These are phyloP conservation scores for Tetraselmis chui DNA, from an alignment of 139 green algal genomes.

Conservation along the genomic window DNA sequence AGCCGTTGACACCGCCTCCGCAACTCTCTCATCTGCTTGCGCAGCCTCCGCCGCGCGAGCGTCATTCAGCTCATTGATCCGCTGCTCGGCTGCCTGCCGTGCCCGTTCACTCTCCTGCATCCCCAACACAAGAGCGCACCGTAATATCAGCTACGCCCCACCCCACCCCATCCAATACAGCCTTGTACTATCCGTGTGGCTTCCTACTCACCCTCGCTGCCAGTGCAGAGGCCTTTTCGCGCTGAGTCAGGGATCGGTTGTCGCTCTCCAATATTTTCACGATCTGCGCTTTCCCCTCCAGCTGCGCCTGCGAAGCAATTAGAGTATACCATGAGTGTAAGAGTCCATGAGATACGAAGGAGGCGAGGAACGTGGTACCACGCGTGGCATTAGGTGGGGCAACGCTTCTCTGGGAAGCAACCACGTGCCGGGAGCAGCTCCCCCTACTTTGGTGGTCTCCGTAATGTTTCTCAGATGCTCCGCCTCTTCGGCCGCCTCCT, in stretches of 20 bases:
- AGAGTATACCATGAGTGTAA: no score
- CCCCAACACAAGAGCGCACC: background rate
- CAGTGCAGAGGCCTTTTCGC: no score
- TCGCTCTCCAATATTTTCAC: background rate
- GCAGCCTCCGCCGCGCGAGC: no score
- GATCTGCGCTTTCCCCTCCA: background rate
- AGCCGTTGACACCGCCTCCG: background rate
- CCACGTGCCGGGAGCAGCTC: background rate
- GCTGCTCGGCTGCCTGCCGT: background rate
- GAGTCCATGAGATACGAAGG: background rate
- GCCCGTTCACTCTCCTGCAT: background rate
- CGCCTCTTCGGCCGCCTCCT: background rate
- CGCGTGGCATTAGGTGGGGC: no score
- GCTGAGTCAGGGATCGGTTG: background rate
- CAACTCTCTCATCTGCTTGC: background rate
- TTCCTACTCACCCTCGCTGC: no score
- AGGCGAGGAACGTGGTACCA: background rate
- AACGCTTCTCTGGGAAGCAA: no score
- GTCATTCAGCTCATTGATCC: background rate
- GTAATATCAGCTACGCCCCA: background rate
- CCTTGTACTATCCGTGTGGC: no score
- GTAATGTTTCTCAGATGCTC: background rate
- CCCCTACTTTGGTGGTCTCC: background rate
- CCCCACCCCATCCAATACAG: no score
- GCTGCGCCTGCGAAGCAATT: background rate